phyloP scores from a whole-genome alignment of 352 stramenopile genomes.

The Thalassiosira pacifica region DNA sequence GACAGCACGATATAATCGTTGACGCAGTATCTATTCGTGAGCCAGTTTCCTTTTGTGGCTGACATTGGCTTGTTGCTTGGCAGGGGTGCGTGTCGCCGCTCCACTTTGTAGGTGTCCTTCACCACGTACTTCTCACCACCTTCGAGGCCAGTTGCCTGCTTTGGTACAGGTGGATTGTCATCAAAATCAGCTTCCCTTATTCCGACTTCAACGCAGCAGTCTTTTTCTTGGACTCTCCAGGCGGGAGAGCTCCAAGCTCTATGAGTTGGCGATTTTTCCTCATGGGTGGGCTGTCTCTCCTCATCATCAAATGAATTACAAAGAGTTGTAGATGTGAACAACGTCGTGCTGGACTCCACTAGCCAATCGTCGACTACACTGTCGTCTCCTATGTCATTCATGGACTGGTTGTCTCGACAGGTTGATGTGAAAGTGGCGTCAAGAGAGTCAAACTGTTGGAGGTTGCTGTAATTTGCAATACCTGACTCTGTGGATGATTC shows the following conservation, averaged over 20 bases:
- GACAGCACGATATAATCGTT: slow-evolving; percentile 57
- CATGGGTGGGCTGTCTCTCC: background rate
- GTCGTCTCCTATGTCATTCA: slow-evolving; percentile 35
- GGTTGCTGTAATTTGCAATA: no score
- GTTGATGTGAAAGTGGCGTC: no score
- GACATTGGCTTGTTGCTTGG: slow-evolving; percentile 27
- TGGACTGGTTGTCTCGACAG: slow-evolving; percentile 44
- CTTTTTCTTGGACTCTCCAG: no score
- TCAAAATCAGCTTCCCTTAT: background rate
- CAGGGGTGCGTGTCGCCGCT: slow-evolving; percentile 22
- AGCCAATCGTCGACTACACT: slow-evolving; percentile 48
- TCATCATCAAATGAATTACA: background rate
- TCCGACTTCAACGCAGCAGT: no score
- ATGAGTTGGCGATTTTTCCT: no score
- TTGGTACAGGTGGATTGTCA: background rate
- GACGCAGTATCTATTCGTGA: slow-evolving; percentile 37
- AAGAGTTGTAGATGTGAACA: slow-evolving; percentile 9
- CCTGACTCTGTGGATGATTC: background rate
- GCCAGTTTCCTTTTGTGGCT: slow-evolving; percentile 30
- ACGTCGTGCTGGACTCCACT: slow-evolving; percentile 1
- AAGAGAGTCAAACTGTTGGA: no score
- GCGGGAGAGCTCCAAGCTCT: no score
- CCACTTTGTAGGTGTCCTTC: slow-evolving; percentile 21
- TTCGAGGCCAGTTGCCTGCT: background rate
- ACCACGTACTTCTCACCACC: slow-evolving; percentile 10